phyloP scores from a whole-genome alignment of 176 grass and related monocot species.

The Aegilops speltoides region DNA sequence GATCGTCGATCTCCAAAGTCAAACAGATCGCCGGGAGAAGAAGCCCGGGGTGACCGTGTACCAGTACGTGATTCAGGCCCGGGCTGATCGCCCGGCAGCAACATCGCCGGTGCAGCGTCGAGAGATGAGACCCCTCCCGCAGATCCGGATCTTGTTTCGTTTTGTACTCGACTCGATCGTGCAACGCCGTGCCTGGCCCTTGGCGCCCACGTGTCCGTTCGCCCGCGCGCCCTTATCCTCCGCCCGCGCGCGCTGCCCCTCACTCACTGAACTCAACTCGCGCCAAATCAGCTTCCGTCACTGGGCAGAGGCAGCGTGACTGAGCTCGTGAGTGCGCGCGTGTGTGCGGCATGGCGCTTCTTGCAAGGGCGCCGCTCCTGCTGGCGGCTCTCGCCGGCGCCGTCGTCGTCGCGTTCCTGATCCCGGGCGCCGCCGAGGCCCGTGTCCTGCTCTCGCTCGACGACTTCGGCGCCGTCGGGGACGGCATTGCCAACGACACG shows the following conservation, averaged over 20 bases:
- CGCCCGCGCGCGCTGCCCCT: background rate
- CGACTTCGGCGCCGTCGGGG: conserved; percentile 70
- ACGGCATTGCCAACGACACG: conserved; percentile 56
- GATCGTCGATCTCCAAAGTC: background rate
- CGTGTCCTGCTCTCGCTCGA: conserved; percentile 48
- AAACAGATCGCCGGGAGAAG: background rate
- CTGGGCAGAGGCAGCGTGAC: background rate
- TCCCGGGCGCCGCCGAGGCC: background rate
- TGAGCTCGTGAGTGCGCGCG: background rate
- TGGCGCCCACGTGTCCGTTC: background rate
- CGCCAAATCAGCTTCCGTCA: background rate
- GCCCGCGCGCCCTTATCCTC: background rate
- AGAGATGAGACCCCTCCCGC: background rate
- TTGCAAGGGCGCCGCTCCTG: background rate
- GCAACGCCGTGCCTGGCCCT: background rate
- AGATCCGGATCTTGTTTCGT: background rate
- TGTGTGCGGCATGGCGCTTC: background rate
- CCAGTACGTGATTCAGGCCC: background rate
- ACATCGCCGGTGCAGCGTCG: background rate
- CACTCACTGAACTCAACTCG: background rate
- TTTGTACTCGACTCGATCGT: background rate
- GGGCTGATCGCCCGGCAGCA: background rate
- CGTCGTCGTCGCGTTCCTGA: background rate
- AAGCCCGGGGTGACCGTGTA: background rate
- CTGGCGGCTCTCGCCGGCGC: conserved; percentile 14